Evolutionary conservation across 1,284 basidiomycete genomes (phyloP).

Genomic region (Pseudozyma sp.): DNA sequence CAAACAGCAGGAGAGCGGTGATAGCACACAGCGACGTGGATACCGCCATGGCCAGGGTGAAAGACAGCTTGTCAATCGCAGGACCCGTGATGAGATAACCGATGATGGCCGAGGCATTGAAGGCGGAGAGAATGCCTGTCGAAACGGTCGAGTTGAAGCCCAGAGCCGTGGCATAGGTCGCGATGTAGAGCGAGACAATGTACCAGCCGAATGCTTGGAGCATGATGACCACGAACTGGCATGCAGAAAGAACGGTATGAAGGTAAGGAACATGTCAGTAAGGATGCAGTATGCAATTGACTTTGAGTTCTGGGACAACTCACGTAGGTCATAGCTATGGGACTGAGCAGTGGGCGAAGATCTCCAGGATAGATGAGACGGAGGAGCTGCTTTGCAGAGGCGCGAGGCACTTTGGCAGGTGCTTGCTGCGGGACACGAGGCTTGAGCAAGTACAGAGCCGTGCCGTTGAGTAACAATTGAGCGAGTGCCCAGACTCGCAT

Average conservation of each 20-base stretch:
- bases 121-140: slow-evolving; percentile 54
- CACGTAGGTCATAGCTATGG: slow-evolving; percentile 20
- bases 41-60: slow-evolving; percentile 40
- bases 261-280: too few species aligned
- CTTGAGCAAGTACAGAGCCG: slow-evolving; percentile 29
- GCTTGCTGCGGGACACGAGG: slow-evolving; percentile 10
- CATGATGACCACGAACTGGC: slow-evolving; percentile 26
- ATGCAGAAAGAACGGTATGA: not conserved
- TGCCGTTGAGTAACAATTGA: slow-evolving; percentile 33
- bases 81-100: slow-evolving; percentile 48
- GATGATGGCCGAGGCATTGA: slow-evolving; percentile 57
- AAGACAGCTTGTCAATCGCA: slow-evolving; percentile 40
- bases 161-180: slow-evolving; percentile 44
- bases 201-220: slow-evolving; percentile 50
- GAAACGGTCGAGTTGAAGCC: slow-evolving; percentile 41
- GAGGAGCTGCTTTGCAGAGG: slow-evolving; percentile 7
- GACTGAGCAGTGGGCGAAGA: slow-evolving; percentile 11
- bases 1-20: slow-evolving; percentile 38
- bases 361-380: slow-evolving; percentile 12
- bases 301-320: not conserved
- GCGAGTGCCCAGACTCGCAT: slow-evolving; percentile 43
- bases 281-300: too few species aligned
- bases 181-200: slow-evolving; percentile 54
- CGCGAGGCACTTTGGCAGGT: slow-evolving; percentile 1
- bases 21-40: slow-evolving; percentile 34